Base-by-base conservation (phyloP, 2,329 filamentous ascomycete genomes). In the Claviceps spartinae region DNA sequence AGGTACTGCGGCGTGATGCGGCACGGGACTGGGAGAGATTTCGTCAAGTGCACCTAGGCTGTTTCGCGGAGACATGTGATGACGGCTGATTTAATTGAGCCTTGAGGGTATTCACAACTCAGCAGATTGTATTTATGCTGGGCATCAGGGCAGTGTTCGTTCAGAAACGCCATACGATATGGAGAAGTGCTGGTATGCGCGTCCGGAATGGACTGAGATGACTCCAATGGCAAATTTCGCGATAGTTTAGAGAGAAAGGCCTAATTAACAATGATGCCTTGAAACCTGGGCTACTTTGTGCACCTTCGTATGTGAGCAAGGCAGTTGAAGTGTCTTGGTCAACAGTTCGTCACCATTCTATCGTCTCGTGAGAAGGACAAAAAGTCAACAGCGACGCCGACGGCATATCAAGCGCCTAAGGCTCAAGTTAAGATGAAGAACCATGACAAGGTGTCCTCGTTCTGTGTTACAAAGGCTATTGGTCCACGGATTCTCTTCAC, bases 11-110 rank as follows among this genome's bases (percentile, higher is more conserved):
- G 49, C 5, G 49, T 47, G 6, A 42, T 51, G 44, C 49, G 49
- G n/a, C 43, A 47, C 30, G 49, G 49, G 2, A 2, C 3, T 11
- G 14, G 20, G 7, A 5, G 9, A 5, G 34, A 38, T 20, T 50
- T 50, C 5, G 5, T 50, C 34, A 18, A 14, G 41, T 50, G 49
- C 67, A 13, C 11, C n/a, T 47, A 47, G 14, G 4, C 3, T 5
- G 13, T 7, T 43, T n/a, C 2, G 6, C 3, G 11, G 13, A 9
- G 22, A 6, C 4, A 9, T 7, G 8, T 7, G 3, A 26, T 26
- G 22, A 24, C 42, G 8, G 22, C 20, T 26, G 11, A 14, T 16
- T 26, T 8, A 5, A 6, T 1, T 22, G 18, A 30, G 1, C 2
- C 3, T 9, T 34, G 13, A 24, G 5, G 22, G 5, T 6, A 11